A percentile compares a stretch with the other conserved stretches of the same genome.
Evolutionary conservation across 2,329 filamentous ascomycete genomes (phyloP).

Genomic region (Talaromyces albobiverticillius): DNA sequence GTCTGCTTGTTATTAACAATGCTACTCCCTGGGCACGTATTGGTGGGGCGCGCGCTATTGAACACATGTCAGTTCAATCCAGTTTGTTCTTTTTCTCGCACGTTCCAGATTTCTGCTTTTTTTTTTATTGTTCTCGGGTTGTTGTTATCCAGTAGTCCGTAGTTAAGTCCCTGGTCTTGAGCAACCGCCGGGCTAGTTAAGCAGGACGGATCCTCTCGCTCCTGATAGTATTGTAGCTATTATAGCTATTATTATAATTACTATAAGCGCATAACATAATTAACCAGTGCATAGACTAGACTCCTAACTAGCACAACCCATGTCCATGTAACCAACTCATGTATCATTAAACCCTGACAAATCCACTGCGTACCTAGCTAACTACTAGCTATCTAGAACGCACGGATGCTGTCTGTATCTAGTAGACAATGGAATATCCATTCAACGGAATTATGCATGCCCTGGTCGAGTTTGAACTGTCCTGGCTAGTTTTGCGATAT

Average conservation of each 20-base stretch:
- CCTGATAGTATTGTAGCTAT: too few species aligned
- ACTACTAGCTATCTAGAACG: too few species aligned
- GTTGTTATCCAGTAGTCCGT: neutral
- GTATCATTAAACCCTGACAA: neutral
- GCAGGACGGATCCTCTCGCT: too few species aligned
- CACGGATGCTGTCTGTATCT: neutral
- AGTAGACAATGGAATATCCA: too few species aligned
- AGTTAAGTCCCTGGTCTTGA: too few species aligned
- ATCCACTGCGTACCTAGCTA: neutral
- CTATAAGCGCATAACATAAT: neutral
- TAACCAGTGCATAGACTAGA: neutral
- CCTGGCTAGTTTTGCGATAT: neutral
- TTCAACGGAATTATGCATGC: neutral
- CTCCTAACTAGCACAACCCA: neutral
- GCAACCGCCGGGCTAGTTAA: too few species aligned
- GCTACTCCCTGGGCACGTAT: neutral
- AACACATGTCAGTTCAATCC: neutral
- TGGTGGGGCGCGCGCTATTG: neutral
- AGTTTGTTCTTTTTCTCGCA: neutral
- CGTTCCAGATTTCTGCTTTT: neutral
- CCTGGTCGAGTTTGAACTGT: neutral
- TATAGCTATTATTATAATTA: neutral
- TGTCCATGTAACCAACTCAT: neutral
- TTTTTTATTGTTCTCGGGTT: neutral
- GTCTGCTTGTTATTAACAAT: slow-evolving; percentile 13